Evolutionary conservation across 495 filamentous ascomycete species (phyloP).

Genomic region (Elasticomyces elasticus): DNA sequence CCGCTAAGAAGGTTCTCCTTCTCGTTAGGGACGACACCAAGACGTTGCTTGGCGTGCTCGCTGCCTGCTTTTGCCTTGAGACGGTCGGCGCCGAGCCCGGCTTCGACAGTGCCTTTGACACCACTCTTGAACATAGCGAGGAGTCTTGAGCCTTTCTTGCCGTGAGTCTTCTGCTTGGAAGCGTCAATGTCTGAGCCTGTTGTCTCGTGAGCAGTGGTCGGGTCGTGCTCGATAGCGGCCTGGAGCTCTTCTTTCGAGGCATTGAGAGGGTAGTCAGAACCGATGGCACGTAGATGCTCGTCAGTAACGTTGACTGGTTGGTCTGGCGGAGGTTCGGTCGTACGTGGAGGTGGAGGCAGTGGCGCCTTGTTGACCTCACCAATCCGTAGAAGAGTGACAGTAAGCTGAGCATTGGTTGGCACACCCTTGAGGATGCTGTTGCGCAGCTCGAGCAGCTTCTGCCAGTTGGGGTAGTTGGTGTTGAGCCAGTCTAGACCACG

Average conservation of each 20-base stretch:
- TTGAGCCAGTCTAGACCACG: constrained; percentile 53
- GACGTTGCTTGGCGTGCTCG: constrained; percentile 55
- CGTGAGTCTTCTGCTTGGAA: constrained; percentile 35
- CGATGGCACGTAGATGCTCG: constrained; percentile 34
- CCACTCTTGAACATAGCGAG: constrained; percentile 60
- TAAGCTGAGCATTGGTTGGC: constrained; percentile 80
- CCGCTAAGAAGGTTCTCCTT: constrained; percentile 41
- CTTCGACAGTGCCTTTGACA: constrained; percentile 55
- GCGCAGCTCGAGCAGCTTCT: constrained; percentile 57
- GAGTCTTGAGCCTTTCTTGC: constrained; percentile 41
- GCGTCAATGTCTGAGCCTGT: constrained; percentile 30
- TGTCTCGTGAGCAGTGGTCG: constrained; percentile 27
- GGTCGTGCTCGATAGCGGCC: constrained; percentile 33
- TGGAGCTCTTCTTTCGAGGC: constrained; percentile 46
- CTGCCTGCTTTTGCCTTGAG: constrained; percentile 58
- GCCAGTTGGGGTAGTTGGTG: constrained; percentile 60
- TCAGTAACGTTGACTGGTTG: constrained; percentile 40
- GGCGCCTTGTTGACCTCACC: constrained; percentile 77
- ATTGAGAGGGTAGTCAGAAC: constrained; percentile 35
- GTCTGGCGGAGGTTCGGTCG: constrained; percentile 44
- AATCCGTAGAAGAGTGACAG: constrained; percentile 73
- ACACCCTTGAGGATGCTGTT: constrained; percentile 73
- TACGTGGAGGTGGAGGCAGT: constrained; percentile 63
- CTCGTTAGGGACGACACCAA: constrained; percentile 55
- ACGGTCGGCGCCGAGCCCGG: constrained; percentile 59